Evolutionary conservation across 2,329 filamentous ascomycete species (phyloP), one percentile per base, ranked within the genome.

Genomic region (Claviceps capensis): DNA sequence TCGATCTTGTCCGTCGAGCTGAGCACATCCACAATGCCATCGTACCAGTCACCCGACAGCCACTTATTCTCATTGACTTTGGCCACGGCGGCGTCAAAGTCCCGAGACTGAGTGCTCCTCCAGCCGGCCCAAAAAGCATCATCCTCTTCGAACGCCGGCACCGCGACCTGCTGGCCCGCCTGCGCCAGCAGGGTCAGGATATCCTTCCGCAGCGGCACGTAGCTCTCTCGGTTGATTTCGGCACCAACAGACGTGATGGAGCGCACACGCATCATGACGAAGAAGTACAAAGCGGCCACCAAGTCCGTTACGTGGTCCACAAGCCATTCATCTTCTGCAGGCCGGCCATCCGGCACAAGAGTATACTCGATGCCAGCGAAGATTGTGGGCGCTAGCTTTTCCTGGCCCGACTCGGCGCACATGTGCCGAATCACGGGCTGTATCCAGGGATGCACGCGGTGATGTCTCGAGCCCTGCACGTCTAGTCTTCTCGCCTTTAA

Each of bases 311-410:
- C 56, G 52, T 81, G 70, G 42, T 66, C 63, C 47, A 70, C 61
- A 6, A 74, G 63, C 76, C 75, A 76, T 52, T 70, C 67, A 56
- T 81, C 71, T 52, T 72, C 63, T 49, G 71, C 71, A 40, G 64
- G 66, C 26, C 61, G 63, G n/a, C 74, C 73, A 13, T 65, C 64
- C 0, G 72, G 71, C 1, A 65, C 63, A 11, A 73, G 59, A 48
- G 79, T 74, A 17, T 71, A 68, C 71, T 85, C 83, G 49, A 89
- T 75, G 1, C 86, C 88, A 0, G 86, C 83, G 48, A 87, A 78
- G 0, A 94, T 77, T 51, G 88, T 86, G 0, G 85, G 85, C 0
- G 79, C 80, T 3, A 89, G 75, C 4, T 72, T 73, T 6, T 77
- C 74, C 0, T 81, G 78, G 1, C 74, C 72, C 9, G 88, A 73